These are phyloP conservation scores for Lepidium africanum DNA, from an alignment of 345 rosid genomes.

Conservation along the genomic window DNA sequence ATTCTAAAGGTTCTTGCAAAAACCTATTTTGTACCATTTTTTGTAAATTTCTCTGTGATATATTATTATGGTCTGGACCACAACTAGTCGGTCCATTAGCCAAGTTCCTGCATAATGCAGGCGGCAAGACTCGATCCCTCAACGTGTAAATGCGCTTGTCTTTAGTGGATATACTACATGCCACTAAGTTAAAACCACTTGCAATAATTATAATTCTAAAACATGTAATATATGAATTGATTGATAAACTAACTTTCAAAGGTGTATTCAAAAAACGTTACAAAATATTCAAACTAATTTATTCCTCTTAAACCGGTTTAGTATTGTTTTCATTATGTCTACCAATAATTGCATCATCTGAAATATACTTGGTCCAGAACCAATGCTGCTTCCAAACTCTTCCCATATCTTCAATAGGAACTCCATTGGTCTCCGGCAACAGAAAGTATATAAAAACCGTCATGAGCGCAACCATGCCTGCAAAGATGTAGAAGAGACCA, in stretches of 20 bases:
- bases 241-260: background rate
- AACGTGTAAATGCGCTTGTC: too few relatives aligned
- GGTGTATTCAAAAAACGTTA: background rate
- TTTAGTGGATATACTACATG: too few relatives aligned
- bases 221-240: background rate
- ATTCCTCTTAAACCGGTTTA: background rate
- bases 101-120: too few relatives aligned
- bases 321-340: background rate
- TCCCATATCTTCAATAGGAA: constrained; percentile 56
- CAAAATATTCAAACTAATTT: background rate
- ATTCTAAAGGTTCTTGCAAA: too few relatives aligned
- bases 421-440: constrained; percentile 56
- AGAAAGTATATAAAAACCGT: constrained; percentile 40
- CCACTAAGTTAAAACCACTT: too few relatives aligned
- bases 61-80: too few relatives aligned
- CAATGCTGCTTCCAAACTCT: constrained; percentile 51
- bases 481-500: constrained; percentile 59
- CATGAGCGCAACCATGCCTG: constrained; percentile 48
- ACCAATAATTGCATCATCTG: constrained; percentile 5
- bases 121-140: too few relatives aligned
- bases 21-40: too few relatives aligned
- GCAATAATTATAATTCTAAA: too few relatives aligned
- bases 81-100: too few relatives aligned
- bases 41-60: too few relatives aligned
- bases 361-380: constrained; percentile 41